Percentiles rank a stretch among this genome's conserved stretches.
Evolutionary conservation across 176 grass and related monocot species (phyloP).

Genomic region (Stipa capillata): DNA sequence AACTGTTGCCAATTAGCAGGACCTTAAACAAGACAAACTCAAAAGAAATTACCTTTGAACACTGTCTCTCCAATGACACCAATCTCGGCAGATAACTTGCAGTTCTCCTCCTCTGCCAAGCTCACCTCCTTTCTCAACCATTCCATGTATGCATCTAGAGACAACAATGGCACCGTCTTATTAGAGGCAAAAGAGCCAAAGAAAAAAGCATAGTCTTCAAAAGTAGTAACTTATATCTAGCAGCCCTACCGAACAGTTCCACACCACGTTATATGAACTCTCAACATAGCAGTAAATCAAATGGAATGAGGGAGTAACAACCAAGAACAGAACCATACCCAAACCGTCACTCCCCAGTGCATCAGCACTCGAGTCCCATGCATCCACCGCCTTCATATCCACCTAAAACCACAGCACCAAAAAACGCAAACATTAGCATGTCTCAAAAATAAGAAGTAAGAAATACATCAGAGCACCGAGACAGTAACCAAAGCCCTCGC

Average conservation of each 20-base stretch:
- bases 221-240: not conserved
- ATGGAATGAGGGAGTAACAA: not conserved
- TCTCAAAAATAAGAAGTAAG: not conserved
- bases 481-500: not conserved
- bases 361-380: conserved; percentile 9
- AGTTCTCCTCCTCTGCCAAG: conserved; percentile 36
- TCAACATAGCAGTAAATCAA: too few species aligned
- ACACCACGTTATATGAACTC: not conserved
- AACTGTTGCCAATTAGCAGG: not conserved
- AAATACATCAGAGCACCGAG: not conserved
- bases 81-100: conserved; percentile 41
- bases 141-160: conserved; percentile 42
- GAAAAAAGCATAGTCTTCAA: not conserved
- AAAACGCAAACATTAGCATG: not conserved
- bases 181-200: not conserved
- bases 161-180: not conserved
- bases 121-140: conserved; percentile 43
- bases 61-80: conserved; percentile 13
- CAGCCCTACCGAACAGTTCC: not conserved
- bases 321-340: conserved; percentile 39
- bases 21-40: not conserved
- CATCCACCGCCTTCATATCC: conserved; percentile 23
- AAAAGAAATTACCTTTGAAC: conserved; percentile 30
- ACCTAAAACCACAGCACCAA: not conserved
- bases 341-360: conserved; percentile 8